Conservation (phyloP, 768 basidiomycete species). For the Daedalea quercina region DNA sequence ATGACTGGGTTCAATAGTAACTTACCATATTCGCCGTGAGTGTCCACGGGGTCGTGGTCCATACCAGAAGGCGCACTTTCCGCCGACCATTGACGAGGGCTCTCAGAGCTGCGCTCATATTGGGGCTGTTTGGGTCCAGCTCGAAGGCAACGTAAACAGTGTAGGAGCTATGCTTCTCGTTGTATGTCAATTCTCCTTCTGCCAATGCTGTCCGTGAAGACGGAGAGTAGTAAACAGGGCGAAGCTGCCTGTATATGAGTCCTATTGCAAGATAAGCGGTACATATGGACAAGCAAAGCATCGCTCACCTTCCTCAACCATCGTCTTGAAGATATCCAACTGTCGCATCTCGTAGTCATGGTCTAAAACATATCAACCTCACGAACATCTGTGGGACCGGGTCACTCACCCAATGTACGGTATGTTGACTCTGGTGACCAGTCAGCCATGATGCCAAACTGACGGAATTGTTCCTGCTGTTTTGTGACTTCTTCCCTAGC, state of each 20-base stretch:
- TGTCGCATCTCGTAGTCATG: constrained; percentile 86
- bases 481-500: constrained; percentile 67
- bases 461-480: constrained; percentile 75
- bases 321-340: constrained; percentile 73
- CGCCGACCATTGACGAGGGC: constrained; percentile 24
- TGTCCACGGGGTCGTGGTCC: constrained; percentile 99
- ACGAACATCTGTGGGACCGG: background rate
- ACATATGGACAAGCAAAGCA: background rate
- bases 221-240: constrained; percentile 93
- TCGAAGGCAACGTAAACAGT: constrained; percentile 83
- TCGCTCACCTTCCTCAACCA: constrained; percentile 73
- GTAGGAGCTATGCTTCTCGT: constrained; percentile 81
- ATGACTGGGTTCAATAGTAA: background rate
- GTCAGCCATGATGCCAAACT: constrained; percentile 88
- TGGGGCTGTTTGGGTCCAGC: constrained; percentile 32
- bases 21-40: constrained; percentile 90
- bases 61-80: constrained; percentile 62
- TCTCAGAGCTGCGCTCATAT: constrained; percentile 20
- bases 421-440: constrained; percentile 74
- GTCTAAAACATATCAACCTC: too few relatives aligned
- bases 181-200: constrained; percentile 90
- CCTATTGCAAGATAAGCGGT: constrained; percentile 34
- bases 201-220: constrained; percentile 92
- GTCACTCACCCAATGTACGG: constrained; percentile 68
- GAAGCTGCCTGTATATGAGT: constrained; percentile 77